Percentiles rank a stretch among this genome's conserved stretches.
Conservation (phyloP, 2,329 filamentous ascomycete species). For the Zymoseptoria passerinii region DNA sequence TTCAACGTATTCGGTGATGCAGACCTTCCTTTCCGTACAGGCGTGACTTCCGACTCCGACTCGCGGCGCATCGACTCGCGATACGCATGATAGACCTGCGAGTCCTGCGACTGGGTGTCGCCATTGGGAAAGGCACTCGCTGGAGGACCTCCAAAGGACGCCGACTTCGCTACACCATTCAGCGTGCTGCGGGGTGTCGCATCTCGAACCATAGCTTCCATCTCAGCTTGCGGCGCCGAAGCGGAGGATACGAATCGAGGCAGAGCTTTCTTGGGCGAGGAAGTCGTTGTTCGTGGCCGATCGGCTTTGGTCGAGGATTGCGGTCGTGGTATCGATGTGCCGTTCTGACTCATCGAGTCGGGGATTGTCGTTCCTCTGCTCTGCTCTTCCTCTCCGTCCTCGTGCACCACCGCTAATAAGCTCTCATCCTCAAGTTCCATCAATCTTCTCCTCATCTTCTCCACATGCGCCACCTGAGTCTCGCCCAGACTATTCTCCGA, state of each 20-base stretch:
- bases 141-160: constrained; percentile 28
- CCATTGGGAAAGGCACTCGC: constrained; percentile 26
- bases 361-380: constrained; percentile 11
- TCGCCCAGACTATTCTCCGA: constrained; percentile 21
- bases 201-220: constrained; percentile 17
- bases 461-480: constrained; percentile 14
- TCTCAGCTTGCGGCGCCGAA: constrained; percentile 16
- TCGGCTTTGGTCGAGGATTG: background rate
- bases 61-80: constrained; percentile 28
- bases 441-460: constrained; percentile 13
- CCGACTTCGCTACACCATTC: constrained; percentile 13
- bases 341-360: constrained; percentile 6
- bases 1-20: background rate
- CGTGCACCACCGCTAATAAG: background rate
- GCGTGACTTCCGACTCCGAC: constrained; percentile 8
- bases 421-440: constrained; percentile 4
- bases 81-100: constrained; percentile 38
- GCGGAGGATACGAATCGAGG: constrained; percentile 16
- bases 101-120: constrained; percentile 41
- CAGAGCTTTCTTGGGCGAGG: constrained; percentile 4
- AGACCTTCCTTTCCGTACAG: constrained; percentile 7
- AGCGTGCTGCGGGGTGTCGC: constrained; percentile 15
- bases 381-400: background rate
- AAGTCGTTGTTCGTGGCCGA: constrained; percentile 2
- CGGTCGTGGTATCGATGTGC: background rate